Base-by-base conservation (phyloP, 768 basidiomycete genomes). In the Chlorophyllum brunneum region DNA sequence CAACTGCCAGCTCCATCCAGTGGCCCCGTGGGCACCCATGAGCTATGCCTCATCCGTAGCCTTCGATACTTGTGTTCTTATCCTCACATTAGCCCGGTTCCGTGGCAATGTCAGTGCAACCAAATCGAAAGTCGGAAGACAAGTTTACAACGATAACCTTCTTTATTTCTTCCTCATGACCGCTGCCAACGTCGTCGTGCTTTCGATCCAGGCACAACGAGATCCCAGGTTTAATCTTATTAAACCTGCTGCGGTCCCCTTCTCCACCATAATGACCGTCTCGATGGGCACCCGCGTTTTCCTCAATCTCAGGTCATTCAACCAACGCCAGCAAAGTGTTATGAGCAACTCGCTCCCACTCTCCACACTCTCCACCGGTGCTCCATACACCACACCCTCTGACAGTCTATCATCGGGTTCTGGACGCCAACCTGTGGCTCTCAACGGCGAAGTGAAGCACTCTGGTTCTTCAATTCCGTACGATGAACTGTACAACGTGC, bases 41-140 rank as follows among this genome's bases (percentile, higher is more conserved):
- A 50, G 48, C 38, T 50, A 40, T 24, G 48, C 48, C 30, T 50
- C 48, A 27, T 50, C 48, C 10, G 48, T 50, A 15, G 48, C 48
- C 15, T 50, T 40, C 10, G 48, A 50, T 24, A 50, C 38, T 22
- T 50, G 48, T n/a, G 48, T 50, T 27, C 39, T 50, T 13, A 20
- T 41, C 23, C 26, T 50, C 26, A 50, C 48, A 7, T 3, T 50
- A 3, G 48, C 48, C 27, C 38, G 29, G 22, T 50, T 50, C 23
- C 48, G 36, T 5, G 39, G 48, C 10, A 50, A 40, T 20, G 3
- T 23, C 29, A 31, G 27, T 15, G 38, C 48, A 24, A 8, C 20
- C 6, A 50, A 40, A 23, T 50, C 48, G 18, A 40, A 31, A 15
- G 39, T 50, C 7, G 39, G 48, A 11, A 39, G 38, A 22, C 48